phyloP scores from a whole-genome alignment of 108 stramenopile species.

The Skeletonema grethae region DNA sequence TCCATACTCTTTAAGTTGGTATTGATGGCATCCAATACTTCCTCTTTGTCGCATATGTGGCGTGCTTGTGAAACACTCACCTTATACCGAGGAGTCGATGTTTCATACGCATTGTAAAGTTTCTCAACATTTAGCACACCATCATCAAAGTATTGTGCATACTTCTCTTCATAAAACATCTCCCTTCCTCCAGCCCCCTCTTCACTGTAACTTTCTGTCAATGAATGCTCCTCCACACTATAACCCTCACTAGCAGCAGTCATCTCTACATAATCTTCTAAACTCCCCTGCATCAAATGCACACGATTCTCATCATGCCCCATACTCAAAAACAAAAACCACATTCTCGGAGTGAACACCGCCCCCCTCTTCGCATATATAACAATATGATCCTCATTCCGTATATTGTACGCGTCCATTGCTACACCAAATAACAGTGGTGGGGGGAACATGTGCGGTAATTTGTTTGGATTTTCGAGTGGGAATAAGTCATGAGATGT shows the following conservation, averaged over 20 bases:
- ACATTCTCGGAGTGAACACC: constrained; percentile 65
- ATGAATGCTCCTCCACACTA: constrained; percentile 50
- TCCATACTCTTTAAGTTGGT: constrained; percentile 6
- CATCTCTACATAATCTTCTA: constrained; percentile 72
- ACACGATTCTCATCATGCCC: constrained; percentile 58
- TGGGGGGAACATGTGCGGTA: constrained; percentile 85
- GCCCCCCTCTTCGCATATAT: constrained; percentile 65
- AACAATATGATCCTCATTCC: constrained; percentile 58
- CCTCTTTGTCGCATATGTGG: constrained; percentile 44
- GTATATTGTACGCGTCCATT: constrained; percentile 75
- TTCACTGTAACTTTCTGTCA: constrained; percentile 1
- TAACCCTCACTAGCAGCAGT: constrained; percentile 31
- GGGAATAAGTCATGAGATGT: constrained; percentile 28
- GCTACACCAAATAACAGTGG: constrained; percentile 53
- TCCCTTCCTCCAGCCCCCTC: constrained; percentile 10
- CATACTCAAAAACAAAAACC: constrained; percentile 72
- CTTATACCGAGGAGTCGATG: constrained; percentile 51
- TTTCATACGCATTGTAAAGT: constrained; percentile 38
- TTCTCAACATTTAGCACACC: constrained; percentile 24
- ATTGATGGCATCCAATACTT: constrained; percentile 44
- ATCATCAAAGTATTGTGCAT: constrained; percentile 35
- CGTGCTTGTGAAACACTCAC: constrained; percentile 34
- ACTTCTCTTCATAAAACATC: constrained; percentile 8
- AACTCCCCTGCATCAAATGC: constrained; percentile 71
- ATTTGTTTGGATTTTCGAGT: constrained; percentile 25